Base-by-base conservation (phyloP, 2,329 filamentous ascomycete genomes). In the Fusarium anthophilum region DNA sequence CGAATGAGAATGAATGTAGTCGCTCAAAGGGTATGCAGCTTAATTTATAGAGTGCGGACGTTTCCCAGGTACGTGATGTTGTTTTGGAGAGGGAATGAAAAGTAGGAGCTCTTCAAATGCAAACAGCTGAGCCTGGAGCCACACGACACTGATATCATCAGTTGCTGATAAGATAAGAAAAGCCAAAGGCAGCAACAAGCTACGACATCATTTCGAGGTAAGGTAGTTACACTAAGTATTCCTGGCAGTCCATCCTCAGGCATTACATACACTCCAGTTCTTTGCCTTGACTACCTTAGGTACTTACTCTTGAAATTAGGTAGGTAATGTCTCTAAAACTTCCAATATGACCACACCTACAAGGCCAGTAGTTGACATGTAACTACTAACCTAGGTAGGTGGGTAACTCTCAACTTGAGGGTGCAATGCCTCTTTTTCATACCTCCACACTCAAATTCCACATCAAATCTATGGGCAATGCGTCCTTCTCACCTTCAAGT, bases 121-220 rank as follows among this genome's bases (percentile, higher is more conserved):
- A 70, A 62, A 51, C 41, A 45, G 69, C 41, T 26, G 66, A 69
- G 63, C 72, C 70, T 61, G 26, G 38, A 66, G 60, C 72, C 69
- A 74, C 41, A 65, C 57, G 47, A 66, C 47, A 63, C 76, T 78
- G 73, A 78, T 78, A 77, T 78, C 74, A 78, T 78, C 60, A 63
- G 63, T 63, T 26, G 30, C 76, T 67, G 76, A 77, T 77, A 77
- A 77, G 76, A 77, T 77, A 77, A 77, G 72, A 20, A 56, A 32
- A 26, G 39, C 28, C 35, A 56, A 71, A 77, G 76, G 76, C 76
- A 77, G 60, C 76, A 72, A 63, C 58, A 56, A 63, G 37, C 62
- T 71, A 76, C 72, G 72, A 76, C 75, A 74, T 56, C 71, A 50
- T 55, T 51, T n/a, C 11, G 5, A 54, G 10, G 24, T 37, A 32